These are phyloP conservation scores for Leccinum disarticulatum DNA, from an alignment of 768 basidiomycete genomes.

Conservation along the genomic window DNA sequence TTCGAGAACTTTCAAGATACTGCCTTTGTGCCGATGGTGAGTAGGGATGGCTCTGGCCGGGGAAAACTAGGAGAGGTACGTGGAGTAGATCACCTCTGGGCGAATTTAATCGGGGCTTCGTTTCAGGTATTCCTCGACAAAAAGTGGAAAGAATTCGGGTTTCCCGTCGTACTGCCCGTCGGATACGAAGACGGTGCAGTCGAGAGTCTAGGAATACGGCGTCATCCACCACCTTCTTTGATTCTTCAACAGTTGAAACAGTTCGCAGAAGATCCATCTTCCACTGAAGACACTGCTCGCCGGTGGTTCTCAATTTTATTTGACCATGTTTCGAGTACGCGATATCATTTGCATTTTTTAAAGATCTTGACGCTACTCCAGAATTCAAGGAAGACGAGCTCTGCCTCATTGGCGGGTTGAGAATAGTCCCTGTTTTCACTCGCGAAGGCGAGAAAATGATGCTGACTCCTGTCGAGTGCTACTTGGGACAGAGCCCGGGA, in stretches of 20 bases:
- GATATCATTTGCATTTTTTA: constrained; percentile 4
- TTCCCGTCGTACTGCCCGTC: no score
- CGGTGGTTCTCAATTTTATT: constrained; percentile 67
- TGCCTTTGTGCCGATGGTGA: constrained; percentile 2
- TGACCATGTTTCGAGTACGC: constrained; percentile 52
- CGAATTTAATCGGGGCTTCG: no score
- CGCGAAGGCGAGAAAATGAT: constrained; percentile 38
- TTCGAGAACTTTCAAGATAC: constrained; percentile 34
- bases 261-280: no score
- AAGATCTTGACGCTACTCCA: constrained; percentile 22
- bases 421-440: constrained; percentile 61
- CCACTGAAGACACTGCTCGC: no score
- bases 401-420: constrained; percentile 46
- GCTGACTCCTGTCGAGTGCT: constrained; percentile 64
- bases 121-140: constrained; percentile 1
- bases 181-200: no score
- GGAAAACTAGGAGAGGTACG: not conserved
- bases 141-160: no score
- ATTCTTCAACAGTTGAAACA: no score
- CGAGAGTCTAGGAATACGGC: no score
- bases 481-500: constrained; percentile 50
- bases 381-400: constrained; percentile 58
- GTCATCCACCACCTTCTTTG: no score
- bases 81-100: not conserved
- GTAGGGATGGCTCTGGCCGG: not conserved